These are phyloP conservation scores for Xenosphaeropsis pyriputrescens DNA, from an alignment of 2,329 filamentous ascomycete genomes.

Conservation along the genomic window DNA sequence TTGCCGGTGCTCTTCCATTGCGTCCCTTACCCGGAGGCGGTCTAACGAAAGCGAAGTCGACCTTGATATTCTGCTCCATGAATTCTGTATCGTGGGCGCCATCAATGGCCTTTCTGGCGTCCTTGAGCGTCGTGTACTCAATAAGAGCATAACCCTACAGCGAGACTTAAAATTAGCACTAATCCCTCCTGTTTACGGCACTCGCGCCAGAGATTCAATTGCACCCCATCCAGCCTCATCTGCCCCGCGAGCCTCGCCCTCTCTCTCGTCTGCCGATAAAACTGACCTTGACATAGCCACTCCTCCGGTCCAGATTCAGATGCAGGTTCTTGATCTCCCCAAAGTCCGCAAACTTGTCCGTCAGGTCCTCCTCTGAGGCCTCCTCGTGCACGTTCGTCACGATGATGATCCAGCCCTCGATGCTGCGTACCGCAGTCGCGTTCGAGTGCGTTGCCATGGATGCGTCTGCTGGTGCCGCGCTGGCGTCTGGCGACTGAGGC, in stretches of 20 bases:
- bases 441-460: constrained; percentile 60
- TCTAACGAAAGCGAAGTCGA: constrained; percentile 77
- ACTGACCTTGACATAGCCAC: constrained; percentile 71
- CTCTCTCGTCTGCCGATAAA: too few relatives aligned
- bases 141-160: constrained; percentile 68
- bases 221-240: not conserved
- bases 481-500: constrained; percentile 16
- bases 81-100: constrained; percentile 65
- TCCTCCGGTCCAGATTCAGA: constrained; percentile 67
- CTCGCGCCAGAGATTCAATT: not conserved
- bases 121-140: constrained; percentile 66
- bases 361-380: constrained; percentile 68
- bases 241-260: too few relatives aligned
- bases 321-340: constrained; percentile 82
- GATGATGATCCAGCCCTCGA: constrained; percentile 81
- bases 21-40: constrained; percentile 51
- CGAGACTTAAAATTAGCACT: not conserved
- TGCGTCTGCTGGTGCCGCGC: constrained; percentile 35
- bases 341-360: constrained; percentile 70
- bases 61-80: constrained; percentile 65
- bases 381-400: constrained; percentile 83
- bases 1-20: constrained; percentile 16
- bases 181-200: not conserved
- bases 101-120: constrained; percentile 71
- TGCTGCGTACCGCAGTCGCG: constrained; percentile 70